Percentiles rank a stretch among this genome's conserved stretches.
These are phyloP conservation scores for Volvariella surrecta DNA, from an alignment of 1,284 basidiomycete species.

Conservation along the genomic window DNA sequence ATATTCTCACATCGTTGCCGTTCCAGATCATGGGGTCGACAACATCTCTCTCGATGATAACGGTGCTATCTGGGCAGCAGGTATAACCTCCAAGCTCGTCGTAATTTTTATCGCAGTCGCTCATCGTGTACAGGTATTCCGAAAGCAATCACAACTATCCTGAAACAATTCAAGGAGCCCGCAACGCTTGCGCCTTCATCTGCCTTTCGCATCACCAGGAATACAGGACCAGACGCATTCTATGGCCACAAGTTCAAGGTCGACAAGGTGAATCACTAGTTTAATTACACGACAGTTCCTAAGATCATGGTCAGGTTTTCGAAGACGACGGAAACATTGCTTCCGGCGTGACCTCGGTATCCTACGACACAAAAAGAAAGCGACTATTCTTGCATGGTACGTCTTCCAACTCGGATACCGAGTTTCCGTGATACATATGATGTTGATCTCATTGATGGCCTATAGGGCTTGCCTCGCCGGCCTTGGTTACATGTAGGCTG, in stretches of 20 bases:
- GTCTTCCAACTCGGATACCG: constrained; percentile 4
- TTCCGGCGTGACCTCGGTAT: constrained; percentile 43
- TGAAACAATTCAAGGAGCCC: constrained; percentile 31
- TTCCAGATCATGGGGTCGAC: constrained; percentile 39
- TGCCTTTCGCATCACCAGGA: constrained; percentile 44
- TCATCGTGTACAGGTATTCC: constrained; percentile 21
- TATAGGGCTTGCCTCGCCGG: constrained; percentile 22
- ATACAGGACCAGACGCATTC: constrained; percentile 39
- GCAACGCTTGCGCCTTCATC: constrained; percentile 33
- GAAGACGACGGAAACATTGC: constrained; percentile 52
- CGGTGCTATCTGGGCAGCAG: constrained; percentile 50
- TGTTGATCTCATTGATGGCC: neutral
- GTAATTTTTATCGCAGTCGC: constrained; percentile 1
- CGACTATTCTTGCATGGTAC: constrained; percentile 50
- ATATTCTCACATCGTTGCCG: too few relatives aligned
- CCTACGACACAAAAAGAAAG: constrained; percentile 38
- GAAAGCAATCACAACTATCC: constrained; percentile 18
- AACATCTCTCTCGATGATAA: constrained; percentile 48
- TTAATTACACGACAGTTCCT: constrained; percentile 6
- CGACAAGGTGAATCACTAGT: constrained; percentile 37
- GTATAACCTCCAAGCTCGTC: constrained; percentile 21
- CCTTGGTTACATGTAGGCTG: constrained; percentile 24
- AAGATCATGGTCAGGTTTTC: constrained; percentile 32
- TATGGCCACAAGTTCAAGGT: constrained; percentile 58
- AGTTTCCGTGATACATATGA: too few relatives aligned